A percentile compares a stretch with the other conserved stretches of the same genome.
phyloP scores from a whole-genome alignment of 139 green algal genomes.

The Picochlorum sp. region DNA sequence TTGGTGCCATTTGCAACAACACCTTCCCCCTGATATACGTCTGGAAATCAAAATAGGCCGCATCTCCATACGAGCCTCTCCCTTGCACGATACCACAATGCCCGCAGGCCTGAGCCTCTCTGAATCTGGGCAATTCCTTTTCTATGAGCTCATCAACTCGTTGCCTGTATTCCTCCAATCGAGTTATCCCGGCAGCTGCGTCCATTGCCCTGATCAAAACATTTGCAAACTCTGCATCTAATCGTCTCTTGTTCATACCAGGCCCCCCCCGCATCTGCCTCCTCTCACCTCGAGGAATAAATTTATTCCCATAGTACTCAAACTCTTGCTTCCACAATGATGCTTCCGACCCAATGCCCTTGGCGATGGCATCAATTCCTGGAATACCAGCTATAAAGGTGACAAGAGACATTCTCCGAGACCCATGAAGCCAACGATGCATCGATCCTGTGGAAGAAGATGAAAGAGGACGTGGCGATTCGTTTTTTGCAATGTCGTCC shows the following conservation, averaged over 20 bases:
- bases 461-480: too few relatives aligned
- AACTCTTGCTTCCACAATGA: too few relatives aligned
- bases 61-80: not conserved
- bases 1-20: not conserved
- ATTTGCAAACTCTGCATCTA: slow-evolving; percentile 5
- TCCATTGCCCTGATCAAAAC: not conserved
- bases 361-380: not conserved
- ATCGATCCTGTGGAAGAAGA: too few relatives aligned
- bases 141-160: not conserved
- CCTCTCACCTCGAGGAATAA: too few relatives aligned
- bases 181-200: not conserved
- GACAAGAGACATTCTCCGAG: too few relatives aligned
- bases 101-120: not conserved
- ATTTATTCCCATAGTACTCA: not conserved
- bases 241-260: not conserved
- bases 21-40: not conserved
- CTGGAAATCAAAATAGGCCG: not conserved
- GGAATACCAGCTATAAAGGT: too few relatives aligned
- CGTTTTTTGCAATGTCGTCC: too few relatives aligned
- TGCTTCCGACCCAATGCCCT: too few relatives aligned
- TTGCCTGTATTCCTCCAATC: not conserved
- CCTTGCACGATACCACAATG: not conserved
- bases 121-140: not conserved
- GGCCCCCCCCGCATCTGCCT: not conserved
- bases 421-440: too few relatives aligned